These are phyloP conservation scores for Phytophthora macrochlamydospora DNA, from an alignment of 352 stramenopile genomes.

Conservation along the genomic window DNA sequence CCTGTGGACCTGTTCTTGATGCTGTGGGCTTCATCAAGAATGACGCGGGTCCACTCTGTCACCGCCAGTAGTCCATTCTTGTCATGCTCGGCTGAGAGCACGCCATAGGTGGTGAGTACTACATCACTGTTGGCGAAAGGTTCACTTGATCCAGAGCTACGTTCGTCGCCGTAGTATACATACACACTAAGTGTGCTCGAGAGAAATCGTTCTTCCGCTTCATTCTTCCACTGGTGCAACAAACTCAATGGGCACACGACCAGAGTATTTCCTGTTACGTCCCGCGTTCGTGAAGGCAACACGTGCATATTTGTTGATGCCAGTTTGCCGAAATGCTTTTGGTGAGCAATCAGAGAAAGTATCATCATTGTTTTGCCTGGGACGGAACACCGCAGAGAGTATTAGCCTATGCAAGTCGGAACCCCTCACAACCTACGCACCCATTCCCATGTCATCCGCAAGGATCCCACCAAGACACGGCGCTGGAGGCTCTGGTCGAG, in stretches of 20 bases:
- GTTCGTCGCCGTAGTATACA: conserved; percentile 81
- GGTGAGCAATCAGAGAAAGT: conserved; percentile 61
- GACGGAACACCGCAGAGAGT: too few species aligned
- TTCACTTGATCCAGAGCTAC: conserved; percentile 16
- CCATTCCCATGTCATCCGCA: conserved; percentile 92
- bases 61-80: conserved; percentile 47
- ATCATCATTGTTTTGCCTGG: conserved; percentile 86
- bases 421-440: conserved; percentile 28
- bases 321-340: conserved; percentile 48
- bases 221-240: conserved; percentile 89
- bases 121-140: conserved; percentile 59
- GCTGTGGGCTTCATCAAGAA: conserved; percentile 91
- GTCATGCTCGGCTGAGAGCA: conserved; percentile 73
- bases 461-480: conserved; percentile 86
- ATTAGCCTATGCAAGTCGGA: too few species aligned
- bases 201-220: conserved; percentile 72
- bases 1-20: conserved; percentile 90
- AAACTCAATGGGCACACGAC: conserved; percentile 89
- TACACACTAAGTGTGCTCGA: conserved; percentile 54
- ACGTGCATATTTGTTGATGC: conserved; percentile 2
- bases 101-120: conserved; percentile 87
- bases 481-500: conserved; percentile 48
- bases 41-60: conserved; percentile 81
- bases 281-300: conserved; percentile 5
- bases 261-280: conserved; percentile 58